These are phyloP conservation scores for Bruguiera sexangula DNA, from an alignment of 345 rosid genomes.

Conservation along the genomic window DNA sequence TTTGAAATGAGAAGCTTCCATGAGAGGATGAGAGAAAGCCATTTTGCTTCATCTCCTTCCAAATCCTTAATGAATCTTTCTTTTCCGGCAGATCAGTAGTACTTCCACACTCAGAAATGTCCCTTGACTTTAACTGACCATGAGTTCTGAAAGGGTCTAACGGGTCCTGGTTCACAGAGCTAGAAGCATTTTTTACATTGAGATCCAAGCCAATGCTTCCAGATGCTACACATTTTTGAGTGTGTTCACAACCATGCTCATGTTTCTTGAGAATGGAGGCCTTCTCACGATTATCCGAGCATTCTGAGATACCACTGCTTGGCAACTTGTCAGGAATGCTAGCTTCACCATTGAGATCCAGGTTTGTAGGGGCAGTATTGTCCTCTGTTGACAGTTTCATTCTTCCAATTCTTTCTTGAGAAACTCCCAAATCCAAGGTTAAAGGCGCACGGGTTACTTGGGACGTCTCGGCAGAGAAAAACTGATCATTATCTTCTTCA, in stretches of 20 bases:
- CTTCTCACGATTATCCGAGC: conserved; percentile 22
- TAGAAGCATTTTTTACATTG: conserved; percentile 48
- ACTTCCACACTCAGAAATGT: conserved; percentile 73
- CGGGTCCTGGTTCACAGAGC: conserved; percentile 44
- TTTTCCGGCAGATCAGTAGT: conserved; percentile 42
- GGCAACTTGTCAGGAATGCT: conserved; percentile 12
- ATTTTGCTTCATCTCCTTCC: conserved; percentile 89
- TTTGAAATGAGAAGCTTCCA: conserved; percentile 53
- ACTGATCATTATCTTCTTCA: conserved; percentile 15
- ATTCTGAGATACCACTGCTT: conserved; percentile 13
- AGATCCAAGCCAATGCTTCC: conserved; percentile 47
- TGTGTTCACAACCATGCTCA: conserved; percentile 15
- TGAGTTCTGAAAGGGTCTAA: conserved; percentile 32
- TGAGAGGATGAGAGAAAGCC: conserved; percentile 76
- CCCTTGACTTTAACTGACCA: conserved; percentile 27
- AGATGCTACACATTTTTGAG: conserved; percentile 25
- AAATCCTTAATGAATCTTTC: conserved; percentile 61
- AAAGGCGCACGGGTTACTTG: conserved; percentile 35
- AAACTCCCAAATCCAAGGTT: conserved; percentile 23
- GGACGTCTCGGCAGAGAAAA: conserved; percentile 30
- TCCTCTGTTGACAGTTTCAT: conserved; percentile 9
- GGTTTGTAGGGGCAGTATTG: conserved; percentile 16
- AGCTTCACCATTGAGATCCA: conserved; percentile 44
- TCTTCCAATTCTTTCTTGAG: conserved; percentile 24
- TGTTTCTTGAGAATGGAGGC: conserved; percentile 23